phyloP scores from a whole-genome alignment of 1,139 yeast species.

The Geotrichum cucujoidarum region DNA sequence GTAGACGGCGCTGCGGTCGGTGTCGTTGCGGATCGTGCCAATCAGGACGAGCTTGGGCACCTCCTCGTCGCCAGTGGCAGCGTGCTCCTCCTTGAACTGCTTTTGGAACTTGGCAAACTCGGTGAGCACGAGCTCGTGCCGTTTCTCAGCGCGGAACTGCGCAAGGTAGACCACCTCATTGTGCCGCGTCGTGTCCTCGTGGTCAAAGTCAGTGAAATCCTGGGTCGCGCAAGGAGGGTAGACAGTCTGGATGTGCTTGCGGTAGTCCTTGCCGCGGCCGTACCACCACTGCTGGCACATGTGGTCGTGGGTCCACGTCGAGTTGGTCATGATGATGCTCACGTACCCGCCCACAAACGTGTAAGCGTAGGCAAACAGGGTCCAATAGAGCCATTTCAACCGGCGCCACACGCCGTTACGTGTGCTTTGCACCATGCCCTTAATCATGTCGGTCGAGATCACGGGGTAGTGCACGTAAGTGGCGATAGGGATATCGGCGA shows the following conservation, averaged over 20 bases:
- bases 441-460: conserved; percentile 77
- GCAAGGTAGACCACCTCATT: conserved; percentile 72
- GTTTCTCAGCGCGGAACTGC: conserved; percentile 93
- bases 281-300: conserved; percentile 56
- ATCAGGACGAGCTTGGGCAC: conserved; percentile 54
- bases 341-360: conserved; percentile 62
- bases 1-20: conserved; percentile 59
- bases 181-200: conserved; percentile 37
- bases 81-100: conserved; percentile 23
- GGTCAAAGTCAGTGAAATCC: conserved; percentile 36
- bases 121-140: conserved; percentile 65
- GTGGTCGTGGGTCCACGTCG: conserved; percentile 87
- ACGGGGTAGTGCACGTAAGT: conserved; percentile 94
- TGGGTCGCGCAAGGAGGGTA: conserved; percentile 89
- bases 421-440: conserved; percentile 28
- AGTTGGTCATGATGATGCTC: conserved; percentile 67
- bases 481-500: conserved; percentile 65
- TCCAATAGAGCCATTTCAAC: conserved; percentile 69
- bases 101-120: conserved; percentile 53
- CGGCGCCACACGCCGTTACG: conserved; percentile 28
- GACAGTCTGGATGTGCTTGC: conserved; percentile 45
- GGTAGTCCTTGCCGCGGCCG: conserved; percentile 27
- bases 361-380: conserved; percentile 52
- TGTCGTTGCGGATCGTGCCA: conserved; percentile 75
- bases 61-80: conserved; percentile 20